Evolutionary conservation across 1,284 basidiomycete species (phyloP).

Genomic region (Tremellales sp.): DNA sequence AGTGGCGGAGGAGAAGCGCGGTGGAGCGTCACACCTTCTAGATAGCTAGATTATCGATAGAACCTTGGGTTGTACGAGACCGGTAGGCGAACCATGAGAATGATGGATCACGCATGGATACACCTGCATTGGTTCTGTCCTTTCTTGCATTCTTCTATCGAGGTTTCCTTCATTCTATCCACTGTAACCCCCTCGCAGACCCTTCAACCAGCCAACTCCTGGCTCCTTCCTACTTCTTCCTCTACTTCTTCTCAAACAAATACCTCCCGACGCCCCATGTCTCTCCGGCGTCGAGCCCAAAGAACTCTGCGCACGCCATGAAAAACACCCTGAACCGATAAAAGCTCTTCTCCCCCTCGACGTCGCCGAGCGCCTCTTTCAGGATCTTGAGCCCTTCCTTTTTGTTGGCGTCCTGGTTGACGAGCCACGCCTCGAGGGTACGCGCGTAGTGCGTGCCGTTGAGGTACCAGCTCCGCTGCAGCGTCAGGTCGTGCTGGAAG

Average conservation of each 20-base stretch:
- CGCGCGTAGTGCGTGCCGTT: slow-evolving; percentile 64
- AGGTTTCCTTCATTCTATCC: too few species aligned
- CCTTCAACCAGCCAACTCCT: neutral
- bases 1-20: too few species aligned
- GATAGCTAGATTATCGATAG: too few species aligned
- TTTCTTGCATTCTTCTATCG: too few species aligned
- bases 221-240: too few species aligned
- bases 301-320: slow-evolving; percentile 70
- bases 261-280: slow-evolving; percentile 62
- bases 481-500: slow-evolving; percentile 64
- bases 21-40: too few species aligned
- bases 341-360: slow-evolving; percentile 61
- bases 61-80: too few species aligned
- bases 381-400: slow-evolving; percentile 57
- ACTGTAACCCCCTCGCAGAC: neutral
- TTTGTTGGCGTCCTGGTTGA: slow-evolving; percentile 57
- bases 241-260: slow-evolving; percentile 51
- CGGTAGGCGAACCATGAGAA: too few species aligned
- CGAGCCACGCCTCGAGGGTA: slow-evolving; percentile 68
- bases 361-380: slow-evolving; percentile 53
- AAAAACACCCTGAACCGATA: slow-evolving; percentile 67
- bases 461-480: slow-evolving; percentile 62
- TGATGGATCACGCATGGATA: too few species aligned
- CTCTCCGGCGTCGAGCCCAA: slow-evolving; percentile 63
- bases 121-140: too few species aligned